phyloP scores from a whole-genome alignment of 108 stramenopile species.

The Cyclotella kingstonii region DNA sequence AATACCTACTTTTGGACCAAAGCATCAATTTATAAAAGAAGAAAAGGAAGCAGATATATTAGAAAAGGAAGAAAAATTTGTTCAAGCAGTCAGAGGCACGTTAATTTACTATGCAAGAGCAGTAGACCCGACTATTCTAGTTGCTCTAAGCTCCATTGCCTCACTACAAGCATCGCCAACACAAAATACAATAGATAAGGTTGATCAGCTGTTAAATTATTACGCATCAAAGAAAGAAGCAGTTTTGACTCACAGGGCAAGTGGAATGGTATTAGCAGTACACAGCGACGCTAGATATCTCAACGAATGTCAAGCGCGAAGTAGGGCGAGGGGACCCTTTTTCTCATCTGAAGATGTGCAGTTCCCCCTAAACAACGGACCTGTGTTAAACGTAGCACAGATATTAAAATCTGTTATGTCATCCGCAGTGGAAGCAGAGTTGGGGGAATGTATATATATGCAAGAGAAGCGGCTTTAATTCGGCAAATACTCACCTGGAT shows the following conservation, averaged over 20 bases:
- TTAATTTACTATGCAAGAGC: constrained; percentile 50
- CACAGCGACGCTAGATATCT: too few relatives aligned
- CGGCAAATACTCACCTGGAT: too few relatives aligned
- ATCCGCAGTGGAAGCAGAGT: too few relatives aligned
- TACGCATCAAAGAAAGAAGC: constrained; percentile 43
- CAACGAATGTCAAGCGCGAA: too few relatives aligned
- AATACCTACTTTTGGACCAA: constrained; percentile 29
- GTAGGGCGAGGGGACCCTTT: too few relatives aligned
- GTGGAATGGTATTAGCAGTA: too few relatives aligned
- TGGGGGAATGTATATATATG: too few relatives aligned
- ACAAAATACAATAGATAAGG: not conserved
- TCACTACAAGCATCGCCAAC: constrained; percentile 22
- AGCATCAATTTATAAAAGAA: constrained; percentile 16
- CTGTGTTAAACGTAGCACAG: too few relatives aligned
- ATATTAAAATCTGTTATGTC: too few relatives aligned
- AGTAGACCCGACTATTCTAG: constrained; percentile 36
- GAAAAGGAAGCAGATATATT: constrained; percentile 15
- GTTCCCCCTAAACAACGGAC: too few relatives aligned
- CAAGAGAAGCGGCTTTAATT: too few relatives aligned
- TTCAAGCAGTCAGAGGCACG: constrained; percentile 39
- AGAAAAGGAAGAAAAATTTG: constrained; percentile 10
- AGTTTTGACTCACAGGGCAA: constrained; percentile 24
- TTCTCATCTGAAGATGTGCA: constrained; percentile 16
- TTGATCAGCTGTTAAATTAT: constrained; percentile 40
- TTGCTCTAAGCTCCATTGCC: constrained; percentile 25